Evolutionary conservation across 2,329 filamentous ascomycete species (phyloP).

Genomic region (Fusarium multiceps): DNA sequence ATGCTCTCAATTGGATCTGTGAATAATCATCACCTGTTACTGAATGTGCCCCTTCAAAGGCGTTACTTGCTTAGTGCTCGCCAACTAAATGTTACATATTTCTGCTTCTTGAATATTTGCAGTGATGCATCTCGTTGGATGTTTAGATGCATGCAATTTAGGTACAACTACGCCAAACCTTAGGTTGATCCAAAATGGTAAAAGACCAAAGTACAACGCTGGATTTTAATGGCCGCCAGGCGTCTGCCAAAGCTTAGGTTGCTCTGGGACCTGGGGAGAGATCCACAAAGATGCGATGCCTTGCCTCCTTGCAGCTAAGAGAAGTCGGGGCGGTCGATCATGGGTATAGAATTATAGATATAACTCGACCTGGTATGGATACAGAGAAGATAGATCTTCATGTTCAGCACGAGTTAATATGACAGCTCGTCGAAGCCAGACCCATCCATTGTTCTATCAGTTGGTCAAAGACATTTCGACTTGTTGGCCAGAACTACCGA

Average conservation of each 20-base stretch:
- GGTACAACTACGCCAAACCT: slow-evolving; percentile 23
- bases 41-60: not conserved
- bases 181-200: slow-evolving; percentile 31
- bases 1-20: slow-evolving; percentile 5
- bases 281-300: slow-evolving; percentile 31
- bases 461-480: slow-evolving; percentile 19
- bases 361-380: slow-evolving; percentile 8
- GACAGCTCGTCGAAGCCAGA: not conserved
- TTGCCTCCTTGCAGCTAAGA: slow-evolving; percentile 37
- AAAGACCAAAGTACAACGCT: slow-evolving; percentile 36
- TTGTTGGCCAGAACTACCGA: slow-evolving; percentile 26
- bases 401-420: not conserved
- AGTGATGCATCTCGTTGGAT: slow-evolving; percentile 22
- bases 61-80: not conserved
- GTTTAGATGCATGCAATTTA: slow-evolving; percentile 36
- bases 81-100: not conserved
- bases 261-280: slow-evolving; percentile 32
- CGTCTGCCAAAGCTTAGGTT: slow-evolving; percentile 34
- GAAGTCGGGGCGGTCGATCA: slow-evolving; percentile 32
- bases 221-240: slow-evolving; percentile 7
- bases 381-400: not conserved
- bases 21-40: not conserved
- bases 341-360: slow-evolving; percentile 14
- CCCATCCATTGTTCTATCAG: not conserved
- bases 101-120: slow-evolving; percentile 6